Percentiles rank a stretch among this genome's conserved stretches.
phyloP scores from a whole-genome alignment of 2,329 filamentous ascomycete genomes.

The Diaporthe sp. region DNA sequence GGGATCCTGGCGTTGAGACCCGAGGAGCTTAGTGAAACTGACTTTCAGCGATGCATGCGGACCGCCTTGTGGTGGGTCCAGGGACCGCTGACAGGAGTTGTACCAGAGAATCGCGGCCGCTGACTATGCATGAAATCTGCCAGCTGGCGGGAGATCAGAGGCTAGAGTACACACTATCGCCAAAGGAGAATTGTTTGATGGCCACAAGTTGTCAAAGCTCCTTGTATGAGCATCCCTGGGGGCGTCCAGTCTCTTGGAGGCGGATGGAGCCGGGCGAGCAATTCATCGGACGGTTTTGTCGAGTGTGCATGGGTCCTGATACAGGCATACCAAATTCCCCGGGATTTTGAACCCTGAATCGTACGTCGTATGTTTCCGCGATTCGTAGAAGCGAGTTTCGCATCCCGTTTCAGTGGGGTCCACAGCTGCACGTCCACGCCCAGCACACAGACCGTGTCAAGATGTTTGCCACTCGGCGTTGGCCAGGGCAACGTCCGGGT shows the following conservation, averaged over 20 bases:
- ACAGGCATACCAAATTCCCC: conserved; percentile 12
- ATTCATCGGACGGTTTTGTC: conserved; percentile 13
- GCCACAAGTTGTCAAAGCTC: conserved; percentile 19
- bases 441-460: conserved; percentile 20
- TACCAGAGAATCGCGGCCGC: background rate
- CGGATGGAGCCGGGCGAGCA: conserved; percentile 8
- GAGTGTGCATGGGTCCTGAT: conserved; percentile 15
- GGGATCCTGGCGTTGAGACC: conserved; percentile 12
- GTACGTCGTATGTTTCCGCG: conserved; percentile 24
- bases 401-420: conserved; percentile 17
- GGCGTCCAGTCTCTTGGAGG: background rate
- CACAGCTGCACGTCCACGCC: background rate
- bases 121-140: conserved; percentile 1
- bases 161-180: background rate
- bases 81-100: conserved; percentile 24
- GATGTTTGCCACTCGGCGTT: conserved; percentile 9
- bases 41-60: conserved; percentile 10
- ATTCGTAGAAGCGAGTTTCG: conserved; percentile 21
- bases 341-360: conserved; percentile 19
- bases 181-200: conserved; percentile 10
- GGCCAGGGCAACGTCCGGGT: background rate
- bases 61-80: conserved; percentile 6
- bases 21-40: conserved; percentile 16
- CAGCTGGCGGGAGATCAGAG: conserved; percentile 17
- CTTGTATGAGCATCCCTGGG: conserved; percentile 3